A percentile compares a stretch with the other conserved stretches of the same genome.
Conservation (phyloP, 192 early-diverging fungal genomes). For the Coemansia sp. region DNA sequence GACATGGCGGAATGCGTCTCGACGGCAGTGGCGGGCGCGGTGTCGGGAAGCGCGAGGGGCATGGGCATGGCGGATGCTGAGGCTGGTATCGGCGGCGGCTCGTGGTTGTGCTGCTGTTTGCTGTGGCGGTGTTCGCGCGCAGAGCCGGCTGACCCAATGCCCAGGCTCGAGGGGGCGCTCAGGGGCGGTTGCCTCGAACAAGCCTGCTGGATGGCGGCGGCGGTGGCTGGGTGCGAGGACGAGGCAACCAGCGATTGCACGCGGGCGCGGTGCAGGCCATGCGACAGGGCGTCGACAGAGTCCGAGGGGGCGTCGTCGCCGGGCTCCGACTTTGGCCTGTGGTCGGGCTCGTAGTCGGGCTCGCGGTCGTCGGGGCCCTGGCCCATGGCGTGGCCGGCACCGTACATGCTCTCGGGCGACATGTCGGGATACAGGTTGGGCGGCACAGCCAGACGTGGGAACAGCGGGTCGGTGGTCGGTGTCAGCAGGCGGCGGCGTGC, state of each 20-base stretch:
- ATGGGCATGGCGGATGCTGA: too few relatives aligned
- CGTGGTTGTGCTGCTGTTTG: too few relatives aligned
- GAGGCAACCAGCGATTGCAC: constrained; percentile 45
- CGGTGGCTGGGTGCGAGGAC: constrained; percentile 12
- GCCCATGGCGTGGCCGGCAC: constrained; percentile 33
- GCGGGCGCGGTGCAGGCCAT: constrained; percentile 38
- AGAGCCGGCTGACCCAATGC: constrained; percentile 38
- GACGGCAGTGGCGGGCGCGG: too few relatives aligned
- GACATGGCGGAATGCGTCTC: too few relatives aligned
- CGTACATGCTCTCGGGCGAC: constrained; percentile 52
- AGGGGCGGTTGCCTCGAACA: constrained; percentile 26
- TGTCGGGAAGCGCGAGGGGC: too few relatives aligned
- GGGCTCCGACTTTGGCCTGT: too few relatives aligned
- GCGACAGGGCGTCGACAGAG: constrained; percentile 31
- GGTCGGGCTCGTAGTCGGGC: constrained; percentile 8
- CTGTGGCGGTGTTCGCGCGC: too few relatives aligned
- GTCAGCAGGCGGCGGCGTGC: constrained; percentile 60
- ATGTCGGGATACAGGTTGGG: constrained; percentile 85
- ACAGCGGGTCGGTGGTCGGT: constrained; percentile 62
- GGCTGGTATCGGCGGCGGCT: too few relatives aligned
- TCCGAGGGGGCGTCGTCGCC: too few relatives aligned
- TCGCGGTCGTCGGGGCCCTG: background rate
- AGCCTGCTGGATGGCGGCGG: constrained; percentile 4
- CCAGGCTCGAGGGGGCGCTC: constrained; percentile 19
- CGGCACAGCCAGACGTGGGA: constrained; percentile 66